Percentiles rank a stretch among this genome's conserved stretches.
Conservation (phyloP, 2,329 filamentous ascomycete species). For the Fusarium sp. region DNA sequence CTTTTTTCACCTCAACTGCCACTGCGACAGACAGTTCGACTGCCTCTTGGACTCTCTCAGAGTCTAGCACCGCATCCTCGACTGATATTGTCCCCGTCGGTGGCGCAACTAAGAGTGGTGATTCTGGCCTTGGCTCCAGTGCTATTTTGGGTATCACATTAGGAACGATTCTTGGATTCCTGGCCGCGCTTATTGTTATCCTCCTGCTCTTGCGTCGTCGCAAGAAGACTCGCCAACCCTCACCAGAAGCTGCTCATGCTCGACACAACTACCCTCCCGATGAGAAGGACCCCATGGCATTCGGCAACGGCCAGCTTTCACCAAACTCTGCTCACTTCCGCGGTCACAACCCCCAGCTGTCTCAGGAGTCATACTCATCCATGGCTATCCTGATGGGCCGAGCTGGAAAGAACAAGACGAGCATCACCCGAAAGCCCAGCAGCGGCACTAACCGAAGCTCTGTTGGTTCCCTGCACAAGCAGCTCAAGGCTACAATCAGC, state of each 20-base stretch:
- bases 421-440: constrained; percentile 66
- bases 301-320: constrained; percentile 57
- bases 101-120: constrained; percentile 41
- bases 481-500: constrained; percentile 72
- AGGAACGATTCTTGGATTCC: constrained; percentile 82
- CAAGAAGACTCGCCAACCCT: constrained; percentile 57
- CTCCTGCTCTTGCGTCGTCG: constrained; percentile 68
- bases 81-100: constrained; percentile 43
- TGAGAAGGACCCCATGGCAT: constrained; percentile 68
- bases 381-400: constrained; percentile 76
- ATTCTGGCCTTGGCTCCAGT: constrained; percentile 56
- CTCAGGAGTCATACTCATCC: constrained; percentile 70
- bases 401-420: constrained; percentile 59
- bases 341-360: constrained; percentile 65
- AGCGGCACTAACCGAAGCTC: constrained; percentile 64
- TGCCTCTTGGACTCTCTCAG: constrained; percentile 41
- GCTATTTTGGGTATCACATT: constrained; percentile 84
- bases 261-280: constrained; percentile 58
- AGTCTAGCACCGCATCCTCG: constrained; percentile 41
- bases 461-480: constrained; percentile 67
- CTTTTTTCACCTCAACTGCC: constrained; percentile 41
- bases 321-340: constrained; percentile 54
- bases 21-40: constrained; percentile 33
- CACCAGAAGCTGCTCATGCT: constrained; percentile 58
- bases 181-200: constrained; percentile 76